These are phyloP conservation scores for Boletus reticulatus DNA, from an alignment of 768 basidiomycete species.

Conservation along the genomic window DNA sequence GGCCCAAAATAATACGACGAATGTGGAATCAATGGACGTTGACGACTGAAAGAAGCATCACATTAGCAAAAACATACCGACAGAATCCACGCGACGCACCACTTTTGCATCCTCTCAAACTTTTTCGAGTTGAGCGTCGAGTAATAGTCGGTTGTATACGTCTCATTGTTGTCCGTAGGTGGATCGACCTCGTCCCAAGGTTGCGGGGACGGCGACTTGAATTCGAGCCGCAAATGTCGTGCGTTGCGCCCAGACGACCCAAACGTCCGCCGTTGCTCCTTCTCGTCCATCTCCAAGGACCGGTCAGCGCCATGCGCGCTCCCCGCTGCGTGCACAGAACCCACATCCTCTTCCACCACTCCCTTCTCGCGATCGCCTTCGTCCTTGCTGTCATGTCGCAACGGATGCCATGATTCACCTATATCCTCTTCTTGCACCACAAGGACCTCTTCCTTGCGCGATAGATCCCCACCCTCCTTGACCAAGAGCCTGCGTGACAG, in stretches of 20 bases:
- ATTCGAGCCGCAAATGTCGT: constrained; percentile 49
- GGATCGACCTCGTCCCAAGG: constrained; percentile 65
- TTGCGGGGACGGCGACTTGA: constrained; percentile 54
- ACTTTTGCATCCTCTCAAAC: constrained; percentile 42
- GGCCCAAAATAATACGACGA: constrained; percentile 87
- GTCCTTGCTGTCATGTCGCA: constrained; percentile 11
- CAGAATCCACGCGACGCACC: constrained; percentile 32
- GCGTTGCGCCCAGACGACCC: constrained; percentile 25
- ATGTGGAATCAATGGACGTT: constrained; percentile 60
- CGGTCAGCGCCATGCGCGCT: constrained; percentile 7
- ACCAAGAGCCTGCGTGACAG: constrained; percentile 33
- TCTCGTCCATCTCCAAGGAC: constrained; percentile 23
- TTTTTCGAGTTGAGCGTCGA: constrained; percentile 43
- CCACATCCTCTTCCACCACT: constrained; percentile 12
- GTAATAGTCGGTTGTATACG: constrained; percentile 35
- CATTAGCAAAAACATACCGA: not conserved
- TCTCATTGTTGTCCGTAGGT: constrained; percentile 40
- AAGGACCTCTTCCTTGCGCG: constrained; percentile 21
- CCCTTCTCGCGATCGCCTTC: constrained; percentile 2
- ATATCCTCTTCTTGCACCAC: constrained; percentile 24
- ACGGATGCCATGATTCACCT: constrained; percentile 28
- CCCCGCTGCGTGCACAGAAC: constrained; percentile 10
- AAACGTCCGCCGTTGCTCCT: constrained; percentile 24
- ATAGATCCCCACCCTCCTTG: constrained; percentile 10
- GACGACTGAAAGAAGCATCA: constrained; percentile 29